Percentiles rank a stretch among this genome's conserved stretches.
Evolutionary conservation across 73 alveolate genomes (phyloP).

Genomic region (Paramecium bursaria): DNA sequence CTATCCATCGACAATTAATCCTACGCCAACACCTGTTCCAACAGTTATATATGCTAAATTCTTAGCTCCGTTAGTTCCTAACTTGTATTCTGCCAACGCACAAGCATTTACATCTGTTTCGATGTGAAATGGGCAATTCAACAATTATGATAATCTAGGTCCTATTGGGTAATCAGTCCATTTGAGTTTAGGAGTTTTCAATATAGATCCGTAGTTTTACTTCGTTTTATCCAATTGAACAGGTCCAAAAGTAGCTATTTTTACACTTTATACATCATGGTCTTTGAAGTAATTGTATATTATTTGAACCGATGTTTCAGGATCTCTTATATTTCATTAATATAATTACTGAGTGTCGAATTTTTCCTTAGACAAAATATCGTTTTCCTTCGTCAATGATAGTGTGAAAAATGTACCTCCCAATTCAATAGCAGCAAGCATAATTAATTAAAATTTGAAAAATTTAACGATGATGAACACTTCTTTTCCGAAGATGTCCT

Average conservation of each 20-base stretch:
- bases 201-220: slow-evolving; percentile 82
- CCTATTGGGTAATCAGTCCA: slow-evolving; percentile 80
- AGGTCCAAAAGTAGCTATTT: slow-evolving; percentile 93
- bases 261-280: slow-evolving; percentile 57
- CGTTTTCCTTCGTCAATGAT: too few relatives aligned
- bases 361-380: too few relatives aligned
- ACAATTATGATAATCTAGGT: slow-evolving; percentile 59
- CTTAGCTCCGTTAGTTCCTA: slow-evolving; percentile 76
- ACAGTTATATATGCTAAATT: slow-evolving; percentile 88
- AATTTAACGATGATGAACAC: slow-evolving; percentile 60
- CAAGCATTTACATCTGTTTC: slow-evolving; percentile 92
- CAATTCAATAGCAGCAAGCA: not conserved
- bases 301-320: too few relatives aligned
- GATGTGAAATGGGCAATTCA: slow-evolving; percentile 71
- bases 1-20: slow-evolving; percentile 82
- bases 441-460: too few relatives aligned
- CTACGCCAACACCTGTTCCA: slow-evolving; percentile 96
- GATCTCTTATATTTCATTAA: too few relatives aligned
- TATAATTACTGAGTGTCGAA: too few relatives aligned
- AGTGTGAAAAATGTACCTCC: too few relatives aligned
- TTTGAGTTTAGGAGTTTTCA: slow-evolving; percentile 86
- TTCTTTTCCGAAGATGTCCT: slow-evolving; percentile 54
- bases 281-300: too few relatives aligned
- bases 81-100: slow-evolving; percentile 81
- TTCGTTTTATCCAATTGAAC: slow-evolving; percentile 73